A percentile compares a stretch with the other conserved stretches of the same genome.
Evolutionary conservation across 2,329 filamentous ascomycete genomes (phyloP).

Genomic region (Thermochaetoides dissita): DNA sequence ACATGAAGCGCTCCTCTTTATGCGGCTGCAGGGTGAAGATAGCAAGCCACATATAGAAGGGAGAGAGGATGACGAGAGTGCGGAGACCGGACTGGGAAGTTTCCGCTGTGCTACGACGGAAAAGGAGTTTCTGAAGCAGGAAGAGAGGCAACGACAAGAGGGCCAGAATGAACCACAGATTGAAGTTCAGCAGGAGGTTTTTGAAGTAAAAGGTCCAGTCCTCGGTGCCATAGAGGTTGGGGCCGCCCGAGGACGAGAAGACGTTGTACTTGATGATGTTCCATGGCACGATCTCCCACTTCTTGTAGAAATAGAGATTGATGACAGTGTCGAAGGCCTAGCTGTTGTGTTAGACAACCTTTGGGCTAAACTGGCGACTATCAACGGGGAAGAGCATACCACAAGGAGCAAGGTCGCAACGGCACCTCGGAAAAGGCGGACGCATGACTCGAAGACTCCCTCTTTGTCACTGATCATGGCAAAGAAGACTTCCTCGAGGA

Average conservation of each 20-base stretch:
- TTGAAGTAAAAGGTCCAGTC: constrained; percentile 94
- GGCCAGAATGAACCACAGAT: constrained; percentile 79
- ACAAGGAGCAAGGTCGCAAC: constrained; percentile 54
- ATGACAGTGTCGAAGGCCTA: constrained; percentile 55
- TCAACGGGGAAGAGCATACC: constrained; percentile 31
- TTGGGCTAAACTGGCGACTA: constrained; percentile 6
- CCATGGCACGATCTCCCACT: constrained; percentile 62
- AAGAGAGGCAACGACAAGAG: constrained; percentile 62
- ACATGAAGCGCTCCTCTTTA: constrained; percentile 99
- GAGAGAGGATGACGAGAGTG: constrained; percentile 62
- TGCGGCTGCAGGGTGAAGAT: constrained; percentile 90
- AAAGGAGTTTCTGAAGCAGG: constrained; percentile 53
- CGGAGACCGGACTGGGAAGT: constrained; percentile 55
- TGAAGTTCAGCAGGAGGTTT: constrained; percentile 88
- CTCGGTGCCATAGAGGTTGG: constrained; percentile 88
- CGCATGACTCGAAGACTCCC: constrained; percentile 44
- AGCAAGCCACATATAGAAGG: constrained; percentile 86
- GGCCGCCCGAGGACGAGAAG: constrained; percentile 67
- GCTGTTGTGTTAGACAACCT: constrained; percentile 15
- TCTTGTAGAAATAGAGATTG: constrained; percentile 77
- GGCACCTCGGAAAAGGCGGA: constrained; percentile 52
- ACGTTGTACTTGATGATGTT: constrained; percentile 96
- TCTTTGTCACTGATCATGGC: constrained; percentile 39
- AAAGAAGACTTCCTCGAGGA: constrained; percentile 60
- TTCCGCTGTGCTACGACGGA: constrained; percentile 41